Evolutionary conservation across 768 basidiomycete species (phyloP).

Genomic region (Mycena olivaceomarginata): DNA sequence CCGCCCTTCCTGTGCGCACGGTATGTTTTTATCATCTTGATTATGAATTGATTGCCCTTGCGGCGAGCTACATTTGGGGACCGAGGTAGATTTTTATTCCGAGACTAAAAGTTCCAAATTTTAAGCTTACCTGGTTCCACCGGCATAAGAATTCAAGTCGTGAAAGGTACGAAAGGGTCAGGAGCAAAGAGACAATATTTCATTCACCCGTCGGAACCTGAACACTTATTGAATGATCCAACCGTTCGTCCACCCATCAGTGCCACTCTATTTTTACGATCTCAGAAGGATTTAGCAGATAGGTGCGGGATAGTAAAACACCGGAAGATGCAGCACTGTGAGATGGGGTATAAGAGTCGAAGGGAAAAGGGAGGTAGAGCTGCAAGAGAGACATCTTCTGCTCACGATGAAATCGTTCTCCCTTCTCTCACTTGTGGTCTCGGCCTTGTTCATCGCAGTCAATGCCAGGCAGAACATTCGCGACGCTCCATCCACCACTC

Average conservation of each 20-base stretch:
- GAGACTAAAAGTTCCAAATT: constrained; percentile 15
- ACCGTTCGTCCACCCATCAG: not conserved
- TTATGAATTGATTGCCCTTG: constrained; percentile 11
- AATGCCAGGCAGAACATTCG: constrained; percentile 9
- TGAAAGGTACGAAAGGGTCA: no score
- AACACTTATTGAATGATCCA: constrained; percentile 13
- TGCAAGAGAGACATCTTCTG: no score
- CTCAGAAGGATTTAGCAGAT: no score
- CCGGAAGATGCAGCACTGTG: no score
- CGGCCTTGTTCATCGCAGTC: constrained; percentile 17
- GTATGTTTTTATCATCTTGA: constrained; percentile 21
- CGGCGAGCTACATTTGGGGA: not conserved
- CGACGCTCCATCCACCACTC: no score
- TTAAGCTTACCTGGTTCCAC: constrained; percentile 21
- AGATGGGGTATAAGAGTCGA: no score
- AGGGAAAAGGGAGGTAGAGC: no score
- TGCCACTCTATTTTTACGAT: constrained; percentile 11
- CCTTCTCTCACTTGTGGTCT: constrained; percentile 14
- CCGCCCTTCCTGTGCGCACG: constrained; percentile 12
- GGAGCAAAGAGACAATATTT: no score
- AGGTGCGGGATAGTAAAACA: no score
- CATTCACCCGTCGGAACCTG: not conserved
- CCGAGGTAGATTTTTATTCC: constrained; percentile 12
- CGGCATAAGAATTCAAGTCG: not conserved
- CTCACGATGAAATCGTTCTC: not conserved